These are phyloP conservation scores for Salvia rosmarinus DNA, from an alignment of 257 asterid species.

Conservation along the genomic window DNA sequence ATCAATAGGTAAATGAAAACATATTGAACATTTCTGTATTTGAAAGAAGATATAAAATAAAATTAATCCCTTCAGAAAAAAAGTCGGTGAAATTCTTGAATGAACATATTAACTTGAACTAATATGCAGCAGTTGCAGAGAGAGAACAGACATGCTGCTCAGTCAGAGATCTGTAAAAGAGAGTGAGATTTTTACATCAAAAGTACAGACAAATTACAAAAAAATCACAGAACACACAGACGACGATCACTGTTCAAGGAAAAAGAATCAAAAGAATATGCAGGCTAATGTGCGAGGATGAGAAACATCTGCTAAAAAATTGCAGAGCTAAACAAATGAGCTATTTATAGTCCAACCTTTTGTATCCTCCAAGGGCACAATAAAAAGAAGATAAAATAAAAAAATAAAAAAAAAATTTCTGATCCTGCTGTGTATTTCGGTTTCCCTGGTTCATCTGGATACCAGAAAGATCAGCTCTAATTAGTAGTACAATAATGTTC, in stretches of 20 bases:
- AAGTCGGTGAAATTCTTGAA: too few species aligned
- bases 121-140: neutral
- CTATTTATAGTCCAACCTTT: constrained; percentile 40
- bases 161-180: constrained; percentile 5
- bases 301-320: constrained; percentile 44
- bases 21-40: too few species aligned
- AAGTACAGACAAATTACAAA: constrained; percentile 26
- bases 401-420: constrained; percentile 7
- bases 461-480: constrained; percentile 31
- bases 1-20: too few species aligned
- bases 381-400: neutral
- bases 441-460: constrained; percentile 9
- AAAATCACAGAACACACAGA: constrained; percentile 31
- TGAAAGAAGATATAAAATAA: too few species aligned
- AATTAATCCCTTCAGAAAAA: too few species aligned
- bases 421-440: constrained; percentile 35
- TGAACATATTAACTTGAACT: too few species aligned
- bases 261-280: constrained; percentile 55
- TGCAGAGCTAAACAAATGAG: constrained; percentile 46
- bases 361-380: constrained; percentile 33
- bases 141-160: neutral
- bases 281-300: constrained; percentile 25
- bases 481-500: constrained; percentile 26
- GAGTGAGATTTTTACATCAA: constrained; percentile 18
- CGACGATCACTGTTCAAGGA: constrained; percentile 29